phyloP scores from a whole-genome alignment of 2,329 filamentous ascomycete genomes.

The Endothia cerciana region DNA sequence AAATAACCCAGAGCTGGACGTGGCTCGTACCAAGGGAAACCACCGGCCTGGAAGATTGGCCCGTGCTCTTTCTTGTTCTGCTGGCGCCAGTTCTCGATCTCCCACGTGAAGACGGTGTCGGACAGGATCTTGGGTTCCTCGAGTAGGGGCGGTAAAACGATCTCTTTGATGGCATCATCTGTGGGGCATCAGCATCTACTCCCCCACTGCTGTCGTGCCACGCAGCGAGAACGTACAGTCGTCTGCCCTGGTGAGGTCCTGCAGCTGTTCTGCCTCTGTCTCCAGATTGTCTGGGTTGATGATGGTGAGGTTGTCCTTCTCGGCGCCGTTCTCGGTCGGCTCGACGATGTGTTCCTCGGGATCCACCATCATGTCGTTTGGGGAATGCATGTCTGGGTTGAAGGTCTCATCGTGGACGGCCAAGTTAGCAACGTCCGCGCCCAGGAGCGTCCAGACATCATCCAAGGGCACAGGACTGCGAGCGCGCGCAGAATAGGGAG shows the following conservation, averaged over 20 bases:
- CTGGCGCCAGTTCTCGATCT: conserved; percentile 79
- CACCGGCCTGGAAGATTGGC: conserved; percentile 83
- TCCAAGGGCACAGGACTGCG: conserved; percentile 13
- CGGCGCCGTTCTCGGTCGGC: conserved; percentile 46
- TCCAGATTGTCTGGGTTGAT: conserved; percentile 58
- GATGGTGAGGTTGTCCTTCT: conserved; percentile 57
- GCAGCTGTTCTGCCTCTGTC: conserved; percentile 50
- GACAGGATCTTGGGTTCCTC: conserved; percentile 81
- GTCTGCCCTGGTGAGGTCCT: conserved; percentile 54
- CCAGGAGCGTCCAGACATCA: conserved; percentile 20
- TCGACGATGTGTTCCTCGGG: conserved; percentile 58
- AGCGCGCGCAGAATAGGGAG: conserved; percentile 15
- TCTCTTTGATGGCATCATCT: conserved; percentile 86
- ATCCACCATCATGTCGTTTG: conserved; percentile 61
- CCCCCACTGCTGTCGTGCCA: not conserved
- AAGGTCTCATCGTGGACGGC: conserved; percentile 48
- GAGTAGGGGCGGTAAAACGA: conserved; percentile 71
- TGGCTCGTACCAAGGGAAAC: conserved; percentile 75
- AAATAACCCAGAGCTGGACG: not conserved
- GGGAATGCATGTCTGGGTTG: conserved; percentile 55
- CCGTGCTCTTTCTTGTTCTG: conserved; percentile 83
- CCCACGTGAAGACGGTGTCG: conserved; percentile 81
- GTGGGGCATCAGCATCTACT: conserved; percentile 35
- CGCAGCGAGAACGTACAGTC: conserved; percentile 50
- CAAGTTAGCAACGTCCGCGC: conserved; percentile 33